These are phyloP conservation scores for Dictyostelium discoideum DNA, from an alignment of 78 protist species.

Conservation along the genomic window DNA sequence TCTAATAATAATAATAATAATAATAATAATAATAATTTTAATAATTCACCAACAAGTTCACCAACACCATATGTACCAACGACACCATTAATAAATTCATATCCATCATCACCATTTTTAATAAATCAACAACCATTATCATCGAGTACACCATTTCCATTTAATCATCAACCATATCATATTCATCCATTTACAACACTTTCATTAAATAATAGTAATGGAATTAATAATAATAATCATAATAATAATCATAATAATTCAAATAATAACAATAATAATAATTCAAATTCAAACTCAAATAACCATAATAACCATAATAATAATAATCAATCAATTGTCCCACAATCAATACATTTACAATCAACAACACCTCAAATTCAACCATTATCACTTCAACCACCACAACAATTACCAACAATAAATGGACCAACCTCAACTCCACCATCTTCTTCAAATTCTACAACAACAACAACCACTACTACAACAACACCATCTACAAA, in stretches of 20 bases:
- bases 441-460: not conserved
- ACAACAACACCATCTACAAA: not conserved
- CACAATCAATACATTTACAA: not conserved
- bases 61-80: conserved; percentile 34
- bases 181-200: not conserved
- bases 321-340: not conserved
- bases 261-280: not conserved
- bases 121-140: not conserved
- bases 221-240: not conserved
- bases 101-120: conserved; percentile 13
- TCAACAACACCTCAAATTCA: not conserved
- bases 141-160: not conserved
- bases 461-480: not conserved
- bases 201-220: not conserved
- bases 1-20: too few species aligned
- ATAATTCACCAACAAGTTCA: conserved; percentile 47
- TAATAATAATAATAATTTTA: not conserved
- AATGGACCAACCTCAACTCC: not conserved
- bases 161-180: not conserved
- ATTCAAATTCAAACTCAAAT: not conserved
- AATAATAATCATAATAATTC: not conserved
- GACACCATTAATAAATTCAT: not conserved
- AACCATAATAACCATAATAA: not conserved
- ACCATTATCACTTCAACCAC: not conserved
- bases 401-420: not conserved